Evolutionary conservation across 2,329 filamentous ascomycete species (phyloP).

Genomic region (Aspergillus uvarum): DNA sequence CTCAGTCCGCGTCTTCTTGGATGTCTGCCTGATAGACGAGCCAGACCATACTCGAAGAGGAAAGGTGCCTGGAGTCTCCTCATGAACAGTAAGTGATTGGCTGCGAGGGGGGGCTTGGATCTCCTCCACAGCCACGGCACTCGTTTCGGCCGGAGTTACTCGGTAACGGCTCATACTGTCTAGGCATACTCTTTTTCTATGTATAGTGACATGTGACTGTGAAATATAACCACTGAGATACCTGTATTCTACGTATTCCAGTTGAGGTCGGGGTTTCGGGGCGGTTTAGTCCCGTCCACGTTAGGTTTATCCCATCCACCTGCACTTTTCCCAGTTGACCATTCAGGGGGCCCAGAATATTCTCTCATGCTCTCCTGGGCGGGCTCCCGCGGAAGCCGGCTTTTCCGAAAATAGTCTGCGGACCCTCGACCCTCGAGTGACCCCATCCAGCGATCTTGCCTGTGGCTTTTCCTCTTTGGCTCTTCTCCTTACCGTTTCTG

Average conservation of each 20-base stretch:
- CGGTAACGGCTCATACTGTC: background rate
- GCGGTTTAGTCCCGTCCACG: background rate
- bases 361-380: background rate
- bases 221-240: background rate
- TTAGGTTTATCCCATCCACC: background rate
- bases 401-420: constrained; percentile 12
- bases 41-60: constrained; percentile 24
- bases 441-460: background rate
- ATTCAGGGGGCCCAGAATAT: background rate
- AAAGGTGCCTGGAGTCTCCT: background rate
- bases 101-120: background rate
- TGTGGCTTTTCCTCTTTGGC: background rate
- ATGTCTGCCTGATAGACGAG: constrained; percentile 44
- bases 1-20: constrained; percentile 27
- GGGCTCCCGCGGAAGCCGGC: background rate
- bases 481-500: background rate
- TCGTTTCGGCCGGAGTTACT: background rate
- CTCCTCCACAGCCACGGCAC: background rate
- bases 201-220: background rate
- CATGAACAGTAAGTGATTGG: background rate
- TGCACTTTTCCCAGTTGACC: background rate
- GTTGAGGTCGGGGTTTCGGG: background rate
- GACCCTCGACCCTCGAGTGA: background rate
- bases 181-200: background rate
- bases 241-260: background rate